These are phyloP conservation scores for Phytopythium litorale DNA, from an alignment of 352 stramenopile species.

Conservation along the genomic window DNA sequence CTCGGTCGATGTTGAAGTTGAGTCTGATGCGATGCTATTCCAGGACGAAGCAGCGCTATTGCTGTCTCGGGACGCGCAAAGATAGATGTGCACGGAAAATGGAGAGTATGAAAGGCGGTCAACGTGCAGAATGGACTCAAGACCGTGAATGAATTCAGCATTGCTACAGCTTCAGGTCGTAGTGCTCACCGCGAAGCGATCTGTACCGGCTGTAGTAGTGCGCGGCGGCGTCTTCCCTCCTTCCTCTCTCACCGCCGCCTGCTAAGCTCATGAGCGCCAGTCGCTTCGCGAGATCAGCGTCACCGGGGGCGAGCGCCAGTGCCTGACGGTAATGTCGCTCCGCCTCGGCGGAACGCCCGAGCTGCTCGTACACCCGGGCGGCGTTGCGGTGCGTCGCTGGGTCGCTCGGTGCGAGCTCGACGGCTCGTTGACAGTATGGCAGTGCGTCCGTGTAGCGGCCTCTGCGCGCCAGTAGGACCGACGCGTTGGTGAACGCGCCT, in stretches of 20 bases:
- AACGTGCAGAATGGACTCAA: not conserved
- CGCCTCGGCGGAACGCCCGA: slow-evolving; percentile 43
- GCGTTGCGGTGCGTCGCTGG: slow-evolving; percentile 52
- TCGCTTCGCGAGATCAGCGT: slow-evolving; percentile 31
- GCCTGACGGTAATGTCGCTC: slow-evolving; percentile 40
- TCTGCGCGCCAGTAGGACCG: slow-evolving; percentile 32
- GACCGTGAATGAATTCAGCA: not conserved
- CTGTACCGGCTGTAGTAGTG: slow-evolving; percentile 48
- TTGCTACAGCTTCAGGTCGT: slow-evolving; percentile 56
- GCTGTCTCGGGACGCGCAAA: not conserved
- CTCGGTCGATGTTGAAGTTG: not conserved
- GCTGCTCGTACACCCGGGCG: slow-evolving; percentile 46
- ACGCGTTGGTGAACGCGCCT: slow-evolving; percentile 52
- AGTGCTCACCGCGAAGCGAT: slow-evolving; percentile 41
- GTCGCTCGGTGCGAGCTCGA: slow-evolving; percentile 38
- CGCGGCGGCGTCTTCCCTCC: slow-evolving; percentile 22
- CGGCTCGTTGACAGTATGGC: slow-evolving; percentile 26
- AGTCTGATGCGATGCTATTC: not conserved
- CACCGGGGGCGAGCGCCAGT: slow-evolving; percentile 25
- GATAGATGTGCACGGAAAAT: not conserved
- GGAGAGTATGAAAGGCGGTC: no score
- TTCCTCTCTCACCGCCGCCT: slow-evolving; percentile 7
- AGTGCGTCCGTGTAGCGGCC: slow-evolving; percentile 49
- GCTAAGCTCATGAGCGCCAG: slow-evolving; percentile 52
- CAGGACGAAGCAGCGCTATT: not conserved